Conservation (phyloP, 2,329 filamentous ascomycete species). For the Epichloe scottii region DNA sequence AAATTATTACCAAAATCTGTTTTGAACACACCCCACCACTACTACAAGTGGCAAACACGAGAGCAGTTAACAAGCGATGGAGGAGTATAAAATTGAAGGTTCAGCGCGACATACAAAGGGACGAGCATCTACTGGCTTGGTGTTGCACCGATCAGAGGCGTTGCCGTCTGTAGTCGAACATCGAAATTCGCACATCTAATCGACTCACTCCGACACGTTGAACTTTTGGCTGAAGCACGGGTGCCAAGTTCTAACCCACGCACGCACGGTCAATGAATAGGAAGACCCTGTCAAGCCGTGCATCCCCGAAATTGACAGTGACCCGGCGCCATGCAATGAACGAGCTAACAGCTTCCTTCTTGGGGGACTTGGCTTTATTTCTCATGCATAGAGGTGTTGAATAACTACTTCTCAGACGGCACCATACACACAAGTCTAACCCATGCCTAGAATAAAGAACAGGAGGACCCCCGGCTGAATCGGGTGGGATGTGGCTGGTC, state of each 20-base stretch:
- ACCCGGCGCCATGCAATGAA: background rate
- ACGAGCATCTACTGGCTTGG: background rate
- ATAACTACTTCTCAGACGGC: background rate
- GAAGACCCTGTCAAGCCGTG: background rate
- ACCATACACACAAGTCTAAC: background rate
- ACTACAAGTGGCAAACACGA: background rate
- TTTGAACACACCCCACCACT: background rate
- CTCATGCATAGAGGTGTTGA: background rate
- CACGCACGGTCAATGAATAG: background rate
- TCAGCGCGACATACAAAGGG: background rate
- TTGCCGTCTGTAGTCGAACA: background rate
- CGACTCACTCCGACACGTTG: background rate
- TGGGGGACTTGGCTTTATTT: background rate
- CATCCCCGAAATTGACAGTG: background rate
- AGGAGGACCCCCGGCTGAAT: background rate
- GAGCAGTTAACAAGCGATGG: background rate
- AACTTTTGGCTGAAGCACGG: background rate
- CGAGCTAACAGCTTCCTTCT: background rate
- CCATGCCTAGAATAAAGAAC: background rate
- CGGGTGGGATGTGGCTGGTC: constrained; percentile 1
- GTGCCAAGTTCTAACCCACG: background rate
- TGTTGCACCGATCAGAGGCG: background rate
- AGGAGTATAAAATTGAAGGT: background rate
- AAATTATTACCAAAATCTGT: no score
- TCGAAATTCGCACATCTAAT: background rate